A percentile compares a stretch with the other conserved stretches of the same genome.
Evolutionary conservation across 225 moss, liverwort and hornwort genomes (phyloP).

Genomic region (Climacium dendroides): DNA sequence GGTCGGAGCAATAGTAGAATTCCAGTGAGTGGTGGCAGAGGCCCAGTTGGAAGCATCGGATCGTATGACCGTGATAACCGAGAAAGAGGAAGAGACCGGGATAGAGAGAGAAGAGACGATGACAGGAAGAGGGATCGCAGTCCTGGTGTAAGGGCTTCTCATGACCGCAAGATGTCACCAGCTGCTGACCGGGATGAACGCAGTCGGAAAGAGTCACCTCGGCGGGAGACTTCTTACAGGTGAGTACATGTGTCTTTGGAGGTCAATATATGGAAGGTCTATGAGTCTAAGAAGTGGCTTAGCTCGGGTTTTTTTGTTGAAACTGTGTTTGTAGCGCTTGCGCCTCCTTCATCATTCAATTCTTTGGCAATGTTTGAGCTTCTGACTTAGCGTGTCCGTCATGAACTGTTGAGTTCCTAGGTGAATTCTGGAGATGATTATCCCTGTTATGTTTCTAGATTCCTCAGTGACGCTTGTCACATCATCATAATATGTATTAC

Average conservation of each 20-base stretch:
- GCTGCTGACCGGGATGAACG: conserved; percentile 76
- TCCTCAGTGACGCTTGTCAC: neutral
- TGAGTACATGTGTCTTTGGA: conserved; percentile 4
- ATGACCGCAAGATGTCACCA: conserved; percentile 78
- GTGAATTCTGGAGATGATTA: neutral
- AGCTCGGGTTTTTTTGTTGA: neutral
- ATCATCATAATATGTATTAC: neutral
- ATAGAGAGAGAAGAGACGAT: conserved; percentile 82
- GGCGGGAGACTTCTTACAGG: conserved; percentile 70
- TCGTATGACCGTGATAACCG: conserved; percentile 53
- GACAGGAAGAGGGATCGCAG: conserved; percentile 86
- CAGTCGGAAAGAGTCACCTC: conserved; percentile 83
- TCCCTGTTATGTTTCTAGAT: neutral
- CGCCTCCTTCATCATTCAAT: neutral
- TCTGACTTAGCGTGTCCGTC: neutral
- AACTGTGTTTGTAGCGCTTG: neutral
- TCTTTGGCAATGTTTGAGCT: neutral
- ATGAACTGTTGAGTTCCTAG: neutral
- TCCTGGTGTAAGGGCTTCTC: conserved; percentile 57
- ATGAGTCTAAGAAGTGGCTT: neutral
- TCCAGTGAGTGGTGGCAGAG: conserved; percentile 30
- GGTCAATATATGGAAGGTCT: neutral
- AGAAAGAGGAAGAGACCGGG: conserved; percentile 62
- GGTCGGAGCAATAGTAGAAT: conserved; percentile 34
- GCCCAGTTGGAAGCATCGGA: conserved; percentile 21